Evolutionary conservation across 352 stramenopile genomes (phyloP).

Genomic region (Lagenidium sp.): DNA sequence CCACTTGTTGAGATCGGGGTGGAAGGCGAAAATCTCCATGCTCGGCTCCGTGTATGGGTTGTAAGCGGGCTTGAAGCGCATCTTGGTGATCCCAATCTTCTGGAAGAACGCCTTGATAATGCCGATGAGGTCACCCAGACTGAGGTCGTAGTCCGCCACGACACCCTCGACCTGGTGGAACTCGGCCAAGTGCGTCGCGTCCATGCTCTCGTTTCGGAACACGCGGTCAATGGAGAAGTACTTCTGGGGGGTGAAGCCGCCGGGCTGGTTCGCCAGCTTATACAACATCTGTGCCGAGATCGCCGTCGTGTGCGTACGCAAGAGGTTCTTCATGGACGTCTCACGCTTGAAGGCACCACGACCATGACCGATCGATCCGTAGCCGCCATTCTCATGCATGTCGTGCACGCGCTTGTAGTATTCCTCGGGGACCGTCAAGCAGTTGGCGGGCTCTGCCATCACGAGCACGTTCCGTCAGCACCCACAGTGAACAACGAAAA

Average conservation of each 20-base stretch:
- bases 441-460: conserved; percentile 50
- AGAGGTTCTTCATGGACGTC: conserved; percentile 98
- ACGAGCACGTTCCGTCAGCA: neutral
- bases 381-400: conserved; percentile 97
- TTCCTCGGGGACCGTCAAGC: conserved; percentile 92
- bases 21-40: conserved; percentile 99
- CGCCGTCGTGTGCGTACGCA: conserved; percentile 99
- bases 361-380: conserved; percentile 91
- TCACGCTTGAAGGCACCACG: conserved; percentile 87
- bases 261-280: conserved; percentile 92
- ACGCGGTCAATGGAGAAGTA: conserved; percentile 99
- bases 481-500: neutral
- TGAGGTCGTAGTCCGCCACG: conserved; percentile 98
- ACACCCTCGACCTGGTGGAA: conserved; percentile 99
- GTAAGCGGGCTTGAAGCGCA: conserved; percentile 99
- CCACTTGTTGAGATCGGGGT: conserved; percentile 99
- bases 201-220: conserved; percentile 99
- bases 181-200: conserved; percentile 99
- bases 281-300: conserved; percentile 99
- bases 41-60: conserved; percentile 99
- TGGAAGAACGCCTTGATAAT: conserved; percentile 99
- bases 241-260: conserved; percentile 95
- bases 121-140: conserved; percentile 97
- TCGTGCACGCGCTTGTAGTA: conserved; percentile 98
- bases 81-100: conserved; percentile 96